phyloP scores from a whole-genome alignment of 805 yeast species.

The Saccharomyces mikatae region DNA sequence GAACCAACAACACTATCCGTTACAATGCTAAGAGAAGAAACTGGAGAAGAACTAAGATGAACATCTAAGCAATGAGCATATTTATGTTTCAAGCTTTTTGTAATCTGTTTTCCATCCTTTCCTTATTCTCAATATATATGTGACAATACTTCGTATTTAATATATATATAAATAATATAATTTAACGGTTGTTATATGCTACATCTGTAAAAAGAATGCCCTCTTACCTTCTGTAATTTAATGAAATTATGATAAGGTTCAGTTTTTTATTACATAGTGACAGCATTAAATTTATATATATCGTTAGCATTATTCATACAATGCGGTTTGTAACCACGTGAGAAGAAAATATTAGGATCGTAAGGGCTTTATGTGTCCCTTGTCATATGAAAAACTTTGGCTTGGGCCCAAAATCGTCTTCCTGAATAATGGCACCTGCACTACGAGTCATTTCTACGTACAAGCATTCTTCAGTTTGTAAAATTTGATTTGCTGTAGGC shows the following conservation, averaged over 20 bases:
- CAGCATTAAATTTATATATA: not conserved
- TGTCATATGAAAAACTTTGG: slow-evolving; percentile 35
- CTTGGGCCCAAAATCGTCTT: slow-evolving; percentile 89
- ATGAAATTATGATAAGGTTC: not conserved
- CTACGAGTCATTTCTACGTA: slow-evolving; percentile 73
- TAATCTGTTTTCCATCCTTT: not conserved
- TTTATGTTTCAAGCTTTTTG: not conserved
- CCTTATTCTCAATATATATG: not conserved
- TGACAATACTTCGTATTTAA: not conserved
- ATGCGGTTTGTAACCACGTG: not conserved
- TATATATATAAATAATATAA: not conserved
- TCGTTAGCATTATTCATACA: not conserved
- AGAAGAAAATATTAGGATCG: not conserved
- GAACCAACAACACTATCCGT: slow-evolving; percentile 95
- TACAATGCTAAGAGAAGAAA: slow-evolving; percentile 99
- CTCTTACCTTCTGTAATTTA: not conserved
- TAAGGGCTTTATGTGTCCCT: not conserved
- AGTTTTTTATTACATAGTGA: not conserved
- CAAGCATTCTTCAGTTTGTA: slow-evolving; percentile 63
- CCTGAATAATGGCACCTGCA: slow-evolving; percentile 90
- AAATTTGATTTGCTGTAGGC: slow-evolving; percentile 71
- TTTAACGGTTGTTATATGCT: not conserved
- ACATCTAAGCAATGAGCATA: slow-evolving; percentile 53
- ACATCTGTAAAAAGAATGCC: not conserved
- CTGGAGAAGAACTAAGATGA: slow-evolving; percentile 99